Conservation (phyloP, 2,329 filamentous ascomycete species). For the Pseudocercospora vitis region DNA sequence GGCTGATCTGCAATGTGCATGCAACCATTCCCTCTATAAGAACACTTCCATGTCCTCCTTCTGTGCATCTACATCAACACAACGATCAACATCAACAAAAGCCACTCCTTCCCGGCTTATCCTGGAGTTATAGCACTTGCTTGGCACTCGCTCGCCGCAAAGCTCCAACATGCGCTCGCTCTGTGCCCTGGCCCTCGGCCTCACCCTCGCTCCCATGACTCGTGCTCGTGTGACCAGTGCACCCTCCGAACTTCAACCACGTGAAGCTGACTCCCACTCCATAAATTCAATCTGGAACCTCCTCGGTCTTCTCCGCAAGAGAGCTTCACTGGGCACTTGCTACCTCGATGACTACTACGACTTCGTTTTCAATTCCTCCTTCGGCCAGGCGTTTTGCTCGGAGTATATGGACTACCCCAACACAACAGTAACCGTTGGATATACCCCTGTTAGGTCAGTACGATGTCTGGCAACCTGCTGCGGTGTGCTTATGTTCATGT, state of each 20-base stretch:
- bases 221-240: slow-evolving; percentile 30
- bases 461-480: too few relatives aligned
- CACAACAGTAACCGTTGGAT: slow-evolving; percentile 28
- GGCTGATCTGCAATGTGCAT: slow-evolving; percentile 22
- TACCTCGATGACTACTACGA: slow-evolving; percentile 28
- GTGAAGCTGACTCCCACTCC: slow-evolving; percentile 17
- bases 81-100: slow-evolving; percentile 9
- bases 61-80: slow-evolving; percentile 20
- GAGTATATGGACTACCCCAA: slow-evolving; percentile 31
- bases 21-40: slow-evolving; percentile 27
- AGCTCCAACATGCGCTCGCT: slow-evolving; percentile 32
- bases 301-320: slow-evolving; percentile 30
- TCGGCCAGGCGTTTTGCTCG: slow-evolving; percentile 31
- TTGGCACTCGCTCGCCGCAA: slow-evolving; percentile 28
- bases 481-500: too few relatives aligned
- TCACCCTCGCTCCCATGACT: slow-evolving; percentile 29
- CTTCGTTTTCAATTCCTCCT: slow-evolving; percentile 27
- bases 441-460: slow-evolving; percentile 35
- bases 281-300: slow-evolving; percentile 24
- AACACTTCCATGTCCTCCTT: slow-evolving; percentile 16
- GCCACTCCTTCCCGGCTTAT: slow-evolving; percentile 14
- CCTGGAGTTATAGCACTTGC: slow-evolving; percentile 17
- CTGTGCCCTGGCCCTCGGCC: slow-evolving; percentile 32
- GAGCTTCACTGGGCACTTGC: slow-evolving; percentile 20
- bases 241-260: slow-evolving; percentile 21